phyloP scores from a whole-genome alignment of 495 filamentous ascomycete genomes.

The Lepraria neglecta region DNA sequence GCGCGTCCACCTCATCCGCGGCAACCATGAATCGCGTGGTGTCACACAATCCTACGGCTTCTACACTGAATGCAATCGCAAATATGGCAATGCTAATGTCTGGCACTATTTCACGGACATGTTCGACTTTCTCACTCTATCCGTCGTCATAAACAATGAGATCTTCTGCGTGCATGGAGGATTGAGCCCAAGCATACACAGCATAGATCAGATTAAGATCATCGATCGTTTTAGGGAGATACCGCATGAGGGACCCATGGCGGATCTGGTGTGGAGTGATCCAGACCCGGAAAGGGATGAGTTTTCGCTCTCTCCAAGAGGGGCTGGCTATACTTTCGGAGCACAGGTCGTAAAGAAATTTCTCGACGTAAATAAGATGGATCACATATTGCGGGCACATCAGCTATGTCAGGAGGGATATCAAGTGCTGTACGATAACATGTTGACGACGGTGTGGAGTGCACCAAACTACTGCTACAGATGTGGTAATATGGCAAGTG shows the following conservation, averaged over 20 bases:
- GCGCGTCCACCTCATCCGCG: constrained; percentile 86
- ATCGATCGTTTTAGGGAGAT: constrained; percentile 98
- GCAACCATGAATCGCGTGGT: constrained; percentile 94
- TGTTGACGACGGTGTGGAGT: constrained; percentile 92
- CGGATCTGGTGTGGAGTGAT: constrained; percentile 97
- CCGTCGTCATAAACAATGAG: constrained; percentile 95
- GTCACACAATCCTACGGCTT: constrained; percentile 99
- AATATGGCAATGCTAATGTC: constrained; percentile 96
- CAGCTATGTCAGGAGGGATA: constrained; percentile 97
- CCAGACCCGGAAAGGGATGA: constrained; percentile 93
- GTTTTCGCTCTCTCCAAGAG: constrained; percentile 87
- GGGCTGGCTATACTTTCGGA: constrained; percentile 94
- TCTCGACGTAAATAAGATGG: constrained; percentile 92
- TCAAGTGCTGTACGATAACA: constrained; percentile 91
- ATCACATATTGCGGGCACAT: constrained; percentile 90
- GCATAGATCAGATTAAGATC: constrained; percentile 98
- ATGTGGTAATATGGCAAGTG: constrained; percentile 95
- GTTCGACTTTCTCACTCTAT: constrained; percentile 96
- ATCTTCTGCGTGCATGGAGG: constrained; percentile 99
- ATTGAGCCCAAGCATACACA: constrained; percentile 91
- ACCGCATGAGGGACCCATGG: constrained; percentile 97
- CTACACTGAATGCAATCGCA: constrained; percentile 95
- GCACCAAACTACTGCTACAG: constrained; percentile 96
- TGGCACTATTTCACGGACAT: constrained; percentile 99
- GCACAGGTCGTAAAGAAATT: constrained; percentile 97